phyloP scores from a whole-genome alignment of 495 filamentous ascomycete genomes.

The Xylaria sp. region DNA sequence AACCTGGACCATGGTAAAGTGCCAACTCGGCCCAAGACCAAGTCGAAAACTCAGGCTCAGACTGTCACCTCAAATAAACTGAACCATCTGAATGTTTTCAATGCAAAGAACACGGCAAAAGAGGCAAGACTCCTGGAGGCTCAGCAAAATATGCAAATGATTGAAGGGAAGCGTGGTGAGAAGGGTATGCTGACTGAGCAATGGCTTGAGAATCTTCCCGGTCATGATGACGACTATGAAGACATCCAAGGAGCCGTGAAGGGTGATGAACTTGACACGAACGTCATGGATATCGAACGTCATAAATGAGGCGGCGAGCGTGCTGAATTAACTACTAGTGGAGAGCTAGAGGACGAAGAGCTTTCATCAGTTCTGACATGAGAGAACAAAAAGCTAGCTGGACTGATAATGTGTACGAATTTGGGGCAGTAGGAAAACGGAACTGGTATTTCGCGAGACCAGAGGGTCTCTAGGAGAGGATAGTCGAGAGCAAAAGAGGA shows the following conservation, averaged over 20 bases:
- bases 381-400: not conserved
- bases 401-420: not conserved
- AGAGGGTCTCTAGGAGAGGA: not conserved
- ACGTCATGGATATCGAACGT: not conserved
- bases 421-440: not conserved
- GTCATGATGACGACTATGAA: not conserved
- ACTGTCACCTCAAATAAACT: not conserved
- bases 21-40: not conserved
- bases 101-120: not conserved
- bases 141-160: not conserved
- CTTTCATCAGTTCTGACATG: not conserved
- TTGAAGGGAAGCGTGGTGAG: not conserved
- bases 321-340: not conserved
- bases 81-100: not conserved
- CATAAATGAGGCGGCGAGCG: not conserved
- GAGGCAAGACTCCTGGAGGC: constrained; percentile 12
- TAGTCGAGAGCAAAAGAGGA: not conserved
- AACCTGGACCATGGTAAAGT: not conserved
- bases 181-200: constrained; percentile 11
- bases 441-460: not conserved
- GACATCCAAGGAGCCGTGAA: not conserved
- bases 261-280: not conserved
- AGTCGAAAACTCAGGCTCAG: not conserved
- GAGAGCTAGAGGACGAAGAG: not conserved
- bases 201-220: constrained; percentile 15